Evolutionary conservation across 2,329 filamentous ascomycete genomes (phyloP).

Genomic region (Parafenestella ontariensis): DNA sequence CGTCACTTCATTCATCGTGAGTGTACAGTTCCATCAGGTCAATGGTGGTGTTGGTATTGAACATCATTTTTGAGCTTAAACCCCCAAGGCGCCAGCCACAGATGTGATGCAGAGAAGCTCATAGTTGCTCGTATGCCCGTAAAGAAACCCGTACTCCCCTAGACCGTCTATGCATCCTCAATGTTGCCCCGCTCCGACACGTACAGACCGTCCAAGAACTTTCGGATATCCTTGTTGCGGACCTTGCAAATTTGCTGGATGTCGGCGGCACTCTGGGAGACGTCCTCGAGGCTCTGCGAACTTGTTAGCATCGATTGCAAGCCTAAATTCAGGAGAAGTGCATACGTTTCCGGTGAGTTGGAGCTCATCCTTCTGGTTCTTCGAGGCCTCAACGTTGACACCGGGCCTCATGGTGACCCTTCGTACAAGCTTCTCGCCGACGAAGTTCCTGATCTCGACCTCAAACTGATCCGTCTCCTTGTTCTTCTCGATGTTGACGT

Average conservation of each 20-base stretch:
- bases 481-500: slow-evolving; percentile 99
- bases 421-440: slow-evolving; percentile 96
- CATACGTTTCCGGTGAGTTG: slow-evolving; percentile 80
- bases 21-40: slow-evolving; percentile 28
- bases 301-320: slow-evolving; percentile 24
- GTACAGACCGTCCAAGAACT: slow-evolving; percentile 99
- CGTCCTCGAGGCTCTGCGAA: slow-evolving; percentile 78
- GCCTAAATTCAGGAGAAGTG: background rate
- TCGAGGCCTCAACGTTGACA: slow-evolving; percentile 88
- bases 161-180: slow-evolving; percentile 60
- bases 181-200: slow-evolving; percentile 99
- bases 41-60: slow-evolving; percentile 47
- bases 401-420: slow-evolving; percentile 86
- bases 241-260: slow-evolving; percentile 99
- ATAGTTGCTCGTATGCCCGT: slow-evolving; percentile 50
- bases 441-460: slow-evolving; percentile 89
- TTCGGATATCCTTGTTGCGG: slow-evolving; percentile 99
- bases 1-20: slow-evolving; percentile 4
- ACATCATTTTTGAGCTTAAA: slow-evolving; percentile 49
- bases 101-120: slow-evolving; percentile 50
- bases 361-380: slow-evolving; percentile 97
- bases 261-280: slow-evolving; percentile 97
- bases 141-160: slow-evolving; percentile 49
- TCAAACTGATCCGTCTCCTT: slow-evolving; percentile 83
- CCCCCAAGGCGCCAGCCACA: slow-evolving; percentile 48